Percentiles rank a stretch among this genome's conserved stretches.
Conservation (phyloP, 2,329 filamentous ascomycete genomes). For the Microcera coccophila region DNA sequence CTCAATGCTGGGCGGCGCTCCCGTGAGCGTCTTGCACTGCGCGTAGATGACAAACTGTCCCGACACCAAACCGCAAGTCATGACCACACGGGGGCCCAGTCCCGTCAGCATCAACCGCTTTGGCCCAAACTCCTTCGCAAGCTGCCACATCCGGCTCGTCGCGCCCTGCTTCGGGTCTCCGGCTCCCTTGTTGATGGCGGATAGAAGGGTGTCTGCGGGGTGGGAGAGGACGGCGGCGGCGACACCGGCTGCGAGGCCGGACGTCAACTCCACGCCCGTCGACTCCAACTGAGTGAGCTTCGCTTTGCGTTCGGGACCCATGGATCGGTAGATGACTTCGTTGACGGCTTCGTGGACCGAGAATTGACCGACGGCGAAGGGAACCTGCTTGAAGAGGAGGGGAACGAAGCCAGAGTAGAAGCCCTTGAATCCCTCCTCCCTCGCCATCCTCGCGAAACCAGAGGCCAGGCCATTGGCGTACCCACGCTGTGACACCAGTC, state of each 20-base stretch:
- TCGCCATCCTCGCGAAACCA: slow-evolving; percentile 71
- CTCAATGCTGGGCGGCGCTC: slow-evolving; percentile 48
- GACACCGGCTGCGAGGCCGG: slow-evolving; percentile 82
- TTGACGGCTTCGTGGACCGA: slow-evolving; percentile 87
- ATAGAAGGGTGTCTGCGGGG: slow-evolving; percentile 67
- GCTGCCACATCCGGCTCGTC: slow-evolving; percentile 49
- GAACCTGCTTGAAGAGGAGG: slow-evolving; percentile 83
- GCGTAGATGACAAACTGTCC: slow-evolving; percentile 55
- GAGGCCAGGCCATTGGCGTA: slow-evolving; percentile 69
- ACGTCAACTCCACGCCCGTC: slow-evolving; percentile 79
- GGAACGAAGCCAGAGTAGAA: slow-evolving; percentile 92
- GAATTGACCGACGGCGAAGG: slow-evolving; percentile 93
- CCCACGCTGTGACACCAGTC: slow-evolving; percentile 75
- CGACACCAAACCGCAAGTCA: slow-evolving; percentile 51
- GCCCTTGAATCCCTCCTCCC: slow-evolving; percentile 71
- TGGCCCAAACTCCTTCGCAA: slow-evolving; percentile 50
- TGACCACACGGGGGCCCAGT: slow-evolving; percentile 48
- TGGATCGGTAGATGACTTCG: slow-evolving; percentile 65
- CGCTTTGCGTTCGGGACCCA: slow-evolving; percentile 66
- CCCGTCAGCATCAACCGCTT: slow-evolving; percentile 45
- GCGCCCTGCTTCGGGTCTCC: slow-evolving; percentile 46
- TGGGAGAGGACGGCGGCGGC: slow-evolving; percentile 86
- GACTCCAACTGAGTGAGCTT: slow-evolving; percentile 66
- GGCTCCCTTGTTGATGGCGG: slow-evolving; percentile 53
- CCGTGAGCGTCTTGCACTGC: slow-evolving; percentile 51